A percentile compares a stretch with the other conserved stretches of the same genome.
Conservation (phyloP, 352 stramenopile genomes). For the Phytophthora tentaculata region DNA sequence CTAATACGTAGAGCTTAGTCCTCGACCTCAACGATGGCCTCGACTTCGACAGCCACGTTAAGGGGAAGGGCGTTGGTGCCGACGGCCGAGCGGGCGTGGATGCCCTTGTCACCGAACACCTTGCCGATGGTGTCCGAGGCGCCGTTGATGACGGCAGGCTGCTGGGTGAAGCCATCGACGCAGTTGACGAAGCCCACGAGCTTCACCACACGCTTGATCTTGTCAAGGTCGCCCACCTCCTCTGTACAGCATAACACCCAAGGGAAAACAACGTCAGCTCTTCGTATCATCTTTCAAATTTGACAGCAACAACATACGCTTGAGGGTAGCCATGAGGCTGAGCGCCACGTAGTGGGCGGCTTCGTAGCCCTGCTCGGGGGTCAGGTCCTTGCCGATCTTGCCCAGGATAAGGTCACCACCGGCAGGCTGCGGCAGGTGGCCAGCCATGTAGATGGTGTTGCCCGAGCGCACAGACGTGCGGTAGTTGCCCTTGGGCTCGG, state of each 20-base stretch:
- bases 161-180: constrained; percentile 90
- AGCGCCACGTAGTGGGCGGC: constrained; percentile 90
- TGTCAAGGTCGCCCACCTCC: constrained; percentile 92
- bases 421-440: constrained; percentile 78
- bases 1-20: constrained; percentile 42
- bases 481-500: constrained; percentile 92
- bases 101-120: constrained; percentile 91
- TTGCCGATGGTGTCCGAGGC: constrained; percentile 93
- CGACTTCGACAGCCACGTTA: constrained; percentile 97
- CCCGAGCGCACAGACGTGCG: constrained; percentile 78
- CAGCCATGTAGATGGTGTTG: constrained; percentile 88
- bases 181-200: constrained; percentile 97
- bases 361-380: constrained; percentile 91
- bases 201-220: constrained; percentile 95
- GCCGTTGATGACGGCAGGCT: constrained; percentile 96
- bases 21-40: constrained; percentile 96
- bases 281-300: not conserved
- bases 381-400: constrained; percentile 91
- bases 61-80: constrained; percentile 97
- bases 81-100: constrained; percentile 94
- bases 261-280: not conserved
- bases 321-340: constrained; percentile 92
- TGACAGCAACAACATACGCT: constrained; percentile 54
- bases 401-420: constrained; percentile 85
- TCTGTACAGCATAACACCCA: constrained; percentile 54